Conservation (phyloP, 2,329 filamentous ascomycete genomes). For the Clarireedia paspali region DNA sequence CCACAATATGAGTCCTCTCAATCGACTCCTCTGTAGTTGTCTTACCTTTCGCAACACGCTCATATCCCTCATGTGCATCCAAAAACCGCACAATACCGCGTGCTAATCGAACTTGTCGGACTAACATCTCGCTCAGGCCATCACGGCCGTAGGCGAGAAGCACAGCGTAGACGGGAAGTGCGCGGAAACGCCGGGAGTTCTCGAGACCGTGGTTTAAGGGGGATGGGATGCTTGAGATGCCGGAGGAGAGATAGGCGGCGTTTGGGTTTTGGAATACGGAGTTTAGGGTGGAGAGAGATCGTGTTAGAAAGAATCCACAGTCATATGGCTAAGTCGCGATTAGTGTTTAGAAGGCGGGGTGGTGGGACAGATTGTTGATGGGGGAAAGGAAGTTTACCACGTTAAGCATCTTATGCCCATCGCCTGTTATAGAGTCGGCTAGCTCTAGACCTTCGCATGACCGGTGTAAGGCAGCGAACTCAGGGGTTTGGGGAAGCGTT, state of each 20-base stretch:
- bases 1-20: constrained; percentile 45
- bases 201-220: constrained; percentile 83
- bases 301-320: constrained; percentile 80
- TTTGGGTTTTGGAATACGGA: constrained; percentile 75
- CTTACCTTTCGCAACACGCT: constrained; percentile 49
- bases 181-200: constrained; percentile 85
- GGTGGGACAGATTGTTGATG: neutral
- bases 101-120: constrained; percentile 64
- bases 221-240: constrained; percentile 52
- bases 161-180: constrained; percentile 80
- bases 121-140: constrained; percentile 63
- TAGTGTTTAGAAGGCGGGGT: neutral
- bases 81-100: constrained; percentile 60
- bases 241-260: constrained; percentile 65
- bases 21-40: constrained; percentile 33
- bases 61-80: constrained; percentile 51
- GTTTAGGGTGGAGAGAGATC: constrained; percentile 48
- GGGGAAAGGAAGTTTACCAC: constrained; percentile 47
- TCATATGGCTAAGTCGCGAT: constrained; percentile 60
- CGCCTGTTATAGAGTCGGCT: constrained; percentile 79
- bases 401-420: constrained; percentile 89
- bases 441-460: constrained; percentile 62
- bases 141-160: constrained; percentile 64
- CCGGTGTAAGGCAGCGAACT: constrained; percentile 47
- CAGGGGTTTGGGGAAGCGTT: constrained; percentile 46